phyloP scores from a whole-genome alignment of 495 filamentous ascomycete genomes.

The Penicillium paxilli region DNA sequence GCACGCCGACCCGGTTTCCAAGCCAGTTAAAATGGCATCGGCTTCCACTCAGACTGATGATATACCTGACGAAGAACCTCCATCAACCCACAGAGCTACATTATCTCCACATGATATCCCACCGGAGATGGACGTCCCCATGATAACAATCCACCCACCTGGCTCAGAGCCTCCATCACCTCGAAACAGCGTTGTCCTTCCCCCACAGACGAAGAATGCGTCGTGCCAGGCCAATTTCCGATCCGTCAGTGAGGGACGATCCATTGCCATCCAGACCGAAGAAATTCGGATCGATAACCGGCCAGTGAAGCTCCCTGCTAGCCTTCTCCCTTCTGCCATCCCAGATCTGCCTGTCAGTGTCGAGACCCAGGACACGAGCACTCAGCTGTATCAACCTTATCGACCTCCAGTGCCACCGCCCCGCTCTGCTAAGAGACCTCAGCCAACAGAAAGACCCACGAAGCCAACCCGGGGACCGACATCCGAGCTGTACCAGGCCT shows the following conservation, averaged over 20 bases:
- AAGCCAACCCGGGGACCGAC: constrained; percentile 21
- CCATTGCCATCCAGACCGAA: constrained; percentile 79
- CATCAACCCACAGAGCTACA: constrained; percentile 2
- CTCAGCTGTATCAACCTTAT: constrained; percentile 29
- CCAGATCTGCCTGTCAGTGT: constrained; percentile 34
- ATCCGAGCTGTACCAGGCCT: constrained; percentile 59
- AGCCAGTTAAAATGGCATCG: constrained; percentile 43
- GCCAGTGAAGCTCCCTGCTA: constrained; percentile 69
- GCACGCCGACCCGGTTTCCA: constrained; percentile 24
- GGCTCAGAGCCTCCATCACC: constrained; percentile 65
- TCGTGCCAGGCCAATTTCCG: constrained; percentile 53
- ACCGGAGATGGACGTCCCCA: constrained; percentile 49
- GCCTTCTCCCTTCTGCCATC: constrained; percentile 71
- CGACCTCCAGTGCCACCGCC: constrained; percentile 36
- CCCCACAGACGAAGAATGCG: constrained; percentile 63
- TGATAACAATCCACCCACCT: constrained; percentile 67
- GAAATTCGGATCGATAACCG: constrained; percentile 78
- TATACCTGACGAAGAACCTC: not conserved
- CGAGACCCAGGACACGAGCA: constrained; percentile 18
- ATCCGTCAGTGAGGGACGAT: constrained; percentile 36
- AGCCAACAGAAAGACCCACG: constrained; percentile 7
- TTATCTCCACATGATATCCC: constrained; percentile 22
- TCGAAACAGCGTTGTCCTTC: constrained; percentile 57
- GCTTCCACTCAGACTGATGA: constrained; percentile 72
- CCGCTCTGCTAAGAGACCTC: constrained; percentile 24